Conservation (phyloP, 2,329 filamentous ascomycete genomes). For the Arthroderma sp. region DNA sequence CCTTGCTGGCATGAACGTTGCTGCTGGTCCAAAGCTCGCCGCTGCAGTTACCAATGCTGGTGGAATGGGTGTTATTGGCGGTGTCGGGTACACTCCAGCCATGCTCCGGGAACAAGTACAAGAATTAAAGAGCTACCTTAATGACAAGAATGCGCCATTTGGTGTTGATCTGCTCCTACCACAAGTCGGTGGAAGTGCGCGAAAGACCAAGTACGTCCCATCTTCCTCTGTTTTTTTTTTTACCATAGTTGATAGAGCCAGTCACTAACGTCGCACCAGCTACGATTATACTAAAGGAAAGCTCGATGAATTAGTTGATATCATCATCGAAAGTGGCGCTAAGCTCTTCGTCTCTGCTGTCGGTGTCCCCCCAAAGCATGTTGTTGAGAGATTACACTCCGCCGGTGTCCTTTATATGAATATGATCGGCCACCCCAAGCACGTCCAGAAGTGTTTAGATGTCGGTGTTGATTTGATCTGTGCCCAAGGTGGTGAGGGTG, state of each 20-base stretch:
- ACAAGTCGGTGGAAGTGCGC: constrained; percentile 83
- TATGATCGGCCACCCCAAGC: constrained; percentile 99
- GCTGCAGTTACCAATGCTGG: constrained; percentile 95
- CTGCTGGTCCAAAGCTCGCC: constrained; percentile 87
- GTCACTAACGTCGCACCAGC: constrained; percentile 36
- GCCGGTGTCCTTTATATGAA: constrained; percentile 94
- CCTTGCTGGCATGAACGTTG: constrained; percentile 98
- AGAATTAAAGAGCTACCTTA: constrained; percentile 78
- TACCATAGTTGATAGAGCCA: background rate
- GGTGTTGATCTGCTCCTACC: constrained; percentile 88
- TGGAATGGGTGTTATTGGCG: constrained; percentile 90
- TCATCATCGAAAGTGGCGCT: constrained; percentile 82
- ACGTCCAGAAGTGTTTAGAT: constrained; percentile 90
- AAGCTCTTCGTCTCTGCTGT: constrained; percentile 95
- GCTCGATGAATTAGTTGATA: constrained; percentile 75
- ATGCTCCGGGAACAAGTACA: constrained; percentile 93
- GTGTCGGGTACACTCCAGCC: constrained; percentile 81
- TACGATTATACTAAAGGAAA: constrained; percentile 99
- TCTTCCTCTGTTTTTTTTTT: background rate
- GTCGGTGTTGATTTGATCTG: constrained; percentile 93
- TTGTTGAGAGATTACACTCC: constrained; percentile 83
- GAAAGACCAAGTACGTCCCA: constrained; percentile 68
- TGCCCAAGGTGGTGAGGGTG: constrained; percentile 94
- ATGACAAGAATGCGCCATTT: constrained; percentile 87
- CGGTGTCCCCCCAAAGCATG: constrained; percentile 74